Evolutionary conservation across 2,329 filamentous ascomycete species (phyloP), one percentile per base, ranked within the genome.

Genomic region (Cordyceps cateniannulata): DNA sequence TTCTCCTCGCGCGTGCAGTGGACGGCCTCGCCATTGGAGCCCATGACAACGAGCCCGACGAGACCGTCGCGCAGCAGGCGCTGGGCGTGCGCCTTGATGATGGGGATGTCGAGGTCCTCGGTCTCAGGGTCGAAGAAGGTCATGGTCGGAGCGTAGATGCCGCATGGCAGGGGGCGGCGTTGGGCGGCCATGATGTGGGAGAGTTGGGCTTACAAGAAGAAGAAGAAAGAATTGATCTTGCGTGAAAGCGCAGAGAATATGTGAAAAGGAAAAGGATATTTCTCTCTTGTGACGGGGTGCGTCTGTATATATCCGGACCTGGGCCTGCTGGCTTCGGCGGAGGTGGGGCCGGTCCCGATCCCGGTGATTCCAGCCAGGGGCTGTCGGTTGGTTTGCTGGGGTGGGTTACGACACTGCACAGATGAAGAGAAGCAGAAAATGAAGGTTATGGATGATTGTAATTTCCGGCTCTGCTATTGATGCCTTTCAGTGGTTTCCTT

Each of bases 141-240:
- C 86, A 95, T 91, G 63, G 89, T 93, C 27, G 91, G 91, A 63
- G 89, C 89, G 75, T 95, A 96, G 72, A 95, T 92, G 72, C 91
- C 90, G 69, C 88, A 87, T 49, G 89, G 88, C 60, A 96, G 83
- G 65, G 87, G 81, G 62, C 81, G 77, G 63, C 77, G 51, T 24
- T 50, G 76, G 20, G 75, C 65, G 64, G 74, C 70, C 58, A 60
- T 53, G 44, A 20, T 32, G 32, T 29, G 38, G 38, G 38, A n/a
- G 16, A n/a, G 8, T n/a, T 42, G 3, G n/a, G 14, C 16, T 42
- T 24, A 14, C 20, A 27, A 18, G 12, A 8, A 40, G 18, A 29
- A n/a, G 18, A 29, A 1, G 12, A 4, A 25, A 27, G 22, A 20
- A 29, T 18, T 16, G 3, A 12, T n/a, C n/a, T n/a, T n/a, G n/a